Conservation (phyloP, 257 asterid species). For the Solanum bulbocastanum region DNA sequence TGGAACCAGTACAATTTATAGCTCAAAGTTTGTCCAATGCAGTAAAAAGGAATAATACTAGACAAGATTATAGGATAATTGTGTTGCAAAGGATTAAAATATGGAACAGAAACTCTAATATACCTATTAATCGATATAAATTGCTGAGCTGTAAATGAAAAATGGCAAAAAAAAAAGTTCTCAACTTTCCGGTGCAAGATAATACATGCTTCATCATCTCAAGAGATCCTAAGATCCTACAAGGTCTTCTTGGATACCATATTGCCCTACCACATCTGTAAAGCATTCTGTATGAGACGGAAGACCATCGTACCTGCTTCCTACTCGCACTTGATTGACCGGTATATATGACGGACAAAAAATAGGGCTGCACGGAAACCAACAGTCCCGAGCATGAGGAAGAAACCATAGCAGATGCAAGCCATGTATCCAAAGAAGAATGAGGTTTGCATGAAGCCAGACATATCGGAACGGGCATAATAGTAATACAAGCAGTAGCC, state of each 20-base stretch:
- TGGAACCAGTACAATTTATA: neutral
- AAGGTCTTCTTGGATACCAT: neutral
- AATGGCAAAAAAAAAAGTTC: neutral
- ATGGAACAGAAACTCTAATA: neutral
- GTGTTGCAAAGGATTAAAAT: neutral
- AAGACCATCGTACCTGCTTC: neutral
- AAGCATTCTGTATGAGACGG: neutral
- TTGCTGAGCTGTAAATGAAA: neutral
- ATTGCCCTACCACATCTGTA: neutral
- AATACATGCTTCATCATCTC: slow-evolving; percentile 1
- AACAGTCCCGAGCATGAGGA: slow-evolving; percentile 24
- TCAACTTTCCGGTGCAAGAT: neutral
- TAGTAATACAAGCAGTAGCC: slow-evolving; percentile 26
- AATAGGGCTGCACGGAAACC: slow-evolving; percentile 22
- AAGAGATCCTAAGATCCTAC: neutral
- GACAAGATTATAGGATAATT: neutral
- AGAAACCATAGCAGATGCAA: slow-evolving; percentile 25
- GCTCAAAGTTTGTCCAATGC: neutral
- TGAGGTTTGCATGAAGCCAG: slow-evolving; percentile 26
- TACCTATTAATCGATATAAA: neutral
- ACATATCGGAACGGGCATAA: slow-evolving; percentile 21
- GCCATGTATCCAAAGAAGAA: slow-evolving; percentile 26
- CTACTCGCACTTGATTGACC: slow-evolving; percentile 24
- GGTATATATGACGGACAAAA: slow-evolving; percentile 24
- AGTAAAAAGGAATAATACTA: neutral